Percentiles rank a stretch among this genome's conserved stretches.
phyloP scores from a whole-genome alignment of 495 filamentous ascomycete species.

The Gamarada debralockiae region DNA sequence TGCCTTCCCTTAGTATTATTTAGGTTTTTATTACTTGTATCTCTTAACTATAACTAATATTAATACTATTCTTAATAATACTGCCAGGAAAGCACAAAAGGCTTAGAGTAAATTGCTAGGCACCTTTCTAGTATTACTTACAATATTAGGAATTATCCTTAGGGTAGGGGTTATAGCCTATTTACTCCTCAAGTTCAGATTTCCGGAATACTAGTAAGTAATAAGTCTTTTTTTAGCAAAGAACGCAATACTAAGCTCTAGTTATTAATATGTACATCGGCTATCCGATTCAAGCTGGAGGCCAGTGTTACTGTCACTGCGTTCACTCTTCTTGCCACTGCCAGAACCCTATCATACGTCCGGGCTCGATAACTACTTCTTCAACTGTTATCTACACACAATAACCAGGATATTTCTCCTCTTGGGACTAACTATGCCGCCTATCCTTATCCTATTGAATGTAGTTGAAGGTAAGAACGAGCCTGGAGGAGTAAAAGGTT shows the following conservation, averaged over 20 bases:
- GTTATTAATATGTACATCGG: not conserved
- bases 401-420: slow-evolving; percentile 73
- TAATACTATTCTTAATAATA: slow-evolving; percentile 4
- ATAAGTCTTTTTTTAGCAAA: not conserved
- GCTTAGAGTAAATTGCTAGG: slow-evolving; percentile 29
- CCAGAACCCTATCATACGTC: slow-evolving; percentile 8
- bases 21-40: too few species aligned
- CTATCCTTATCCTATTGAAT: slow-evolving; percentile 67
- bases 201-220: slow-evolving; percentile 7
- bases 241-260: not conserved
- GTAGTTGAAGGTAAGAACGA: slow-evolving; percentile 48
- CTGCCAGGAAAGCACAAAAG: slow-evolving; percentile 27
- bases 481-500: slow-evolving; percentile 40
- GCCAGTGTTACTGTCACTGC: slow-evolving; percentile 35
- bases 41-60: too few species aligned
- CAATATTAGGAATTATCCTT: slow-evolving; percentile 32
- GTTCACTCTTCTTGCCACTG: slow-evolving; percentile 63
- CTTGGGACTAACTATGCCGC: slow-evolving; percentile 58
- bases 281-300: slow-evolving; percentile 1
- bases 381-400: slow-evolving; percentile 73
- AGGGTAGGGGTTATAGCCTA: slow-evolving; percentile 4
- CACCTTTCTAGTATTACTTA: slow-evolving; percentile 59
- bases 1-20: too few species aligned
- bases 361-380: slow-evolving; percentile 68
- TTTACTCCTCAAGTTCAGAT: slow-evolving; percentile 4